A percentile compares a stretch with the other conserved stretches of the same genome.
Evolutionary conservation across 1,139 yeast genomes (phyloP).

Genomic region (Taphrina pruni): DNA sequence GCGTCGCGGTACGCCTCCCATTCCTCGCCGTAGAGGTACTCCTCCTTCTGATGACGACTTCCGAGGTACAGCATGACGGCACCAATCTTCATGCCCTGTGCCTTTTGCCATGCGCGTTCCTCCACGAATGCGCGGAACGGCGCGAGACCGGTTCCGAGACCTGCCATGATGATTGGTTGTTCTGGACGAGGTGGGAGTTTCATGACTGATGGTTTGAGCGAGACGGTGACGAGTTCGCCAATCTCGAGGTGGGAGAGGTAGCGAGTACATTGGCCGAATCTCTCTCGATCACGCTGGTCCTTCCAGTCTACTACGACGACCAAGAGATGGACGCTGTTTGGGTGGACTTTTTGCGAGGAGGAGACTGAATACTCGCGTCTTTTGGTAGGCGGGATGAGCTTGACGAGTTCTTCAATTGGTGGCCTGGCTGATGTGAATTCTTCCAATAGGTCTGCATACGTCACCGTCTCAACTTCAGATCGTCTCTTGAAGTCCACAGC

Average conservation of each 20-base stretch:
- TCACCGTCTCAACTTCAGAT: conserved; percentile 81
- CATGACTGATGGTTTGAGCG: conserved; percentile 97
- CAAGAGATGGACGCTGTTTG: conserved; percentile 86
- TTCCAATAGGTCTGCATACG: conserved; percentile 80
- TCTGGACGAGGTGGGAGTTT: conserved; percentile 76
- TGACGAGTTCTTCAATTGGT: conserved; percentile 69
- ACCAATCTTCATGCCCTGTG: conserved; percentile 88
- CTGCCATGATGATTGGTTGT: conserved; percentile 89
- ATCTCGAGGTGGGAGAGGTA: conserved; percentile 76
- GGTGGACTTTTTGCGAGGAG: conserved; percentile 89
- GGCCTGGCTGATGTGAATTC: conserved; percentile 87
- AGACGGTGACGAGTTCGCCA: conserved; percentile 88
- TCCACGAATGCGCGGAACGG: conserved; percentile 98
- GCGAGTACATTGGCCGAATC: conserved; percentile 95
- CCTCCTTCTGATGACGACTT: conserved; percentile 94
- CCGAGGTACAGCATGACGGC: conserved; percentile 88
- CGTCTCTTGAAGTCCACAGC: conserved; percentile 83
- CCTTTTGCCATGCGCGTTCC: conserved; percentile 91
- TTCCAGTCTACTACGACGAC: conserved; percentile 97
- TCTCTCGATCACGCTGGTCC: conserved; percentile 80
- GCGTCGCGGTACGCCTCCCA: conserved; percentile 97
- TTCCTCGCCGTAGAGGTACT: conserved; percentile 91
- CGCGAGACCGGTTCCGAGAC: conserved; percentile 97
- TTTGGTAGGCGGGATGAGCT: conserved; percentile 81
- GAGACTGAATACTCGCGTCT: conserved; percentile 99